Base-by-base conservation (phyloP, 2,329 filamentous ascomycete genomes). In the Karstenula rhodostoma region DNA sequence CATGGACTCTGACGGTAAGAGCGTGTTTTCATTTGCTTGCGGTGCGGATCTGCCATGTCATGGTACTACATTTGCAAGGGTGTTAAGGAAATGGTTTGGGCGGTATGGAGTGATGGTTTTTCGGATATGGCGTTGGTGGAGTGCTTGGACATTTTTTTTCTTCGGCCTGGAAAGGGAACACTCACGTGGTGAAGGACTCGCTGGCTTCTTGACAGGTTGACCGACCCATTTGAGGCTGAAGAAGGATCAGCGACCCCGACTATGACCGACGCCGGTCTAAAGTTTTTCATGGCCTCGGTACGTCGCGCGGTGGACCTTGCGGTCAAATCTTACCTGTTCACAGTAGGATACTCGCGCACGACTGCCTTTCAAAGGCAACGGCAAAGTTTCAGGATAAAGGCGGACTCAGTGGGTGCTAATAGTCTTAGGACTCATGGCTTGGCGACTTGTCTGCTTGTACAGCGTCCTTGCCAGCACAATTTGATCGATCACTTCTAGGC, bases 271-370 rank as follows among this genome's bases (percentile, higher is more conserved):
- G 23, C 17, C 35, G 50, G 22, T 46, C 32, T 19, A 54, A 61
- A 57, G 43, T 23, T 23, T 49, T 57, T 60, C 57, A 55, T 35
- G 40, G 53, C 40, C 32, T 62, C 47, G 60, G 65, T 64, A 65
- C 61, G 66, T 69, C 55, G 58, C 56, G 67, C 64, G 65, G 56
- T 44, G 58, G 63, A 57, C 56, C 56, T 58, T 50, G 57, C 48
- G 58, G 61, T 66, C 62, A 62, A 46, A 66, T 67, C 66, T 68
- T 66, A 65, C 67, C 54, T 62, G 55, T 52, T 64, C 56, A 60
- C 48, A 57, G 56, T 53, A 62, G 52, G 60, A 57, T 57, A 43
- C 23, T 46, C 56, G 32, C 56, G 33, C 48, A 54, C 56, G 29
- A 13, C 47, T 44, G 17, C n/a, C 25, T 27, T 46, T 53, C 22